Base-by-base conservation (phyloP, 495 filamentous ascomycete species). In the Evernia prunastri region DNA sequence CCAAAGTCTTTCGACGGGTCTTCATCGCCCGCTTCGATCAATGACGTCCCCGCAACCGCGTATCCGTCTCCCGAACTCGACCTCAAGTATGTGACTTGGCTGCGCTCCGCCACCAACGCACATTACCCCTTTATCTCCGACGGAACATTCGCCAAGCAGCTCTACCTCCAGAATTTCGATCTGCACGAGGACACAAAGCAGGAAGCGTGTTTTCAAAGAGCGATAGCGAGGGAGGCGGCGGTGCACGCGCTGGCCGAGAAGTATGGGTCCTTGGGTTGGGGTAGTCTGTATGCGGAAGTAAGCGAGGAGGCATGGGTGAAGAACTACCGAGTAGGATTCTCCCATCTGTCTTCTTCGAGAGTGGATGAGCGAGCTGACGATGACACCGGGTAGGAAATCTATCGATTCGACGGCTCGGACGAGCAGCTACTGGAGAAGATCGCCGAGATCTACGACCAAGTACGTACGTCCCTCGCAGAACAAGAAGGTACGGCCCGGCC, bases 161-260 rank as follows among this genome's bases (percentile, higher is more conserved):
- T 54, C 29, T 54, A 54, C 51, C 51, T 2, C 29, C 51, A 54
- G 29, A 54, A 54, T 17, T 54, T 54, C 29, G 51, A 54, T 10
- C 2, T 20, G 51, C 51, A 54, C 12, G 0, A 4, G 15, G n/a
- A 33, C 11, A 31, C 31, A 10, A 53, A 53, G 15, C n/a, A 53
- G 0, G 4, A 8, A 7, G 0, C 9, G 0, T 0, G 33, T 0
- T 4, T 31, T 29, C 17, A 18, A 18, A 7, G 1, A 1, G 49
- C 27, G 5, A 1, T 18, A 8, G 4, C 5, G 27, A 31, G 51
- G n/a, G 51, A 33, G 27, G 51, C 51, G 51, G 51, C 51, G 9
- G 51, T 54, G 15, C 7, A 17, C 9, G 4, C 17, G 15, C 18
- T 54, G 5, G 51, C 51, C 33, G 51, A 54, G 51, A 54, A 20